Evolutionary conservation across 2,329 filamentous ascomycete genomes (phyloP).

Genomic region (Fusarium subglutinans): DNA sequence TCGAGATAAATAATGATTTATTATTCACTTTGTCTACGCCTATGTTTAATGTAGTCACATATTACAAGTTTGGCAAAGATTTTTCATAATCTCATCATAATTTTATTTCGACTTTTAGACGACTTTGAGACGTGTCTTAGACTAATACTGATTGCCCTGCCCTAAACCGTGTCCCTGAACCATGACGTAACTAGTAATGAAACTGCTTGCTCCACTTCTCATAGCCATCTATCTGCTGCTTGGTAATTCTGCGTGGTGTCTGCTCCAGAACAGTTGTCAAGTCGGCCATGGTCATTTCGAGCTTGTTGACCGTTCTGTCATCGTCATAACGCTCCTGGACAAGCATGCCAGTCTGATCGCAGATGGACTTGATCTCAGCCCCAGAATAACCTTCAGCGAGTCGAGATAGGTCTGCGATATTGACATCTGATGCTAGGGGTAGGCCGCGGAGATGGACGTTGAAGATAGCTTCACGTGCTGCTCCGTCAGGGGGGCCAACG

Average conservation of each 20-base stretch:
- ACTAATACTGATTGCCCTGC: too few relatives aligned
- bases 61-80: too few relatives aligned
- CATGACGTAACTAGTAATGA: too few relatives aligned
- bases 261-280: conserved; percentile 54
- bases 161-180: too few relatives aligned
- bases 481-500: conserved; percentile 79
- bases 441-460: conserved; percentile 71
- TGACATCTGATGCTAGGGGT: conserved; percentile 69
- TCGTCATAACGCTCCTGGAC: conserved; percentile 52
- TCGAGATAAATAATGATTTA: too few relatives aligned
- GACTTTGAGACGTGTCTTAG: too few relatives aligned
- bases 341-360: conserved; percentile 55
- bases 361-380: conserved; percentile 75
- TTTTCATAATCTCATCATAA: too few relatives aligned
- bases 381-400: conserved; percentile 83
- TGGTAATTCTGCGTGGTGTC: conserved; percentile 68
- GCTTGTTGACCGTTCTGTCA: conserved; percentile 40
- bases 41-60: too few relatives aligned
- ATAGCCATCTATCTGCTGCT: conserved; percentile 66
- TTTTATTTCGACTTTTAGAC: too few relatives aligned
- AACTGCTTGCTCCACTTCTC: too few relatives aligned
- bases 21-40: too few relatives aligned
- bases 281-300: conserved; percentile 54
- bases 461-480: conserved; percentile 81
- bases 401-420: conserved; percentile 69